Evolutionary conservation across 2,329 filamentous ascomycete genomes (phyloP), one percentile per base, ranked within the genome.

Genomic region (Diaporthe citri): DNA sequence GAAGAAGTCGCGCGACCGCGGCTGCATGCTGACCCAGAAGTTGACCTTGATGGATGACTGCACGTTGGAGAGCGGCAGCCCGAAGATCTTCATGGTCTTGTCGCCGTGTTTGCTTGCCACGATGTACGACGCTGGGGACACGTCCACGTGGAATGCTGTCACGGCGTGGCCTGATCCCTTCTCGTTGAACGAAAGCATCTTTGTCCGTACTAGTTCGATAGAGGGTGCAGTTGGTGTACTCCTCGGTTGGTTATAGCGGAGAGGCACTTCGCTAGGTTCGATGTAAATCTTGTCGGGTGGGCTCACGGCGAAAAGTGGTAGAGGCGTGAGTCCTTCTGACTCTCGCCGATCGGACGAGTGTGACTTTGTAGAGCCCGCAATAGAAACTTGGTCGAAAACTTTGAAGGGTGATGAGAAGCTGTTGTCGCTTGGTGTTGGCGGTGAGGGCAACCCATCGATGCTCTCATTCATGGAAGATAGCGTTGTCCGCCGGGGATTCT

Each of bases 1-100:
- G 70, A 86, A 81, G 76, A 85, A 86, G 52, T 86, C 84, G 69
- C 84, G 82, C 4, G 83, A 84, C 0, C 84, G 82, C 2, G 80
- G 77, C 60, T 82, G 83, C 5, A 84, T 82, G 9, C 82, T 82
- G 2, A 83, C 84, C 72, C 85, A 85, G 15, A 83, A 83, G 4
- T 81, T 82, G 55, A 85, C 80, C 51, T 85, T 85, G 78, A 86
- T 78, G 36, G 77, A 75, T 64, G 76, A 80, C 51, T 79, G 78
- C 3, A 81, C 72, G 36, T 77, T 76, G 36, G 79, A 79, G 25
- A 74, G 78, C 31, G 78, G 78, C 28, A 81, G 78, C 9, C 78
- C 79, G 77, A 80, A 79, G 57, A 81, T 77, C 57, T 77, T 77
- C 76, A 81, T 78, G 36, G 80, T 77, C 60, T 81, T 81, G 72